Conservation (phyloP, 768 basidiomycete genomes). For the Trametes gibbosa region DNA sequence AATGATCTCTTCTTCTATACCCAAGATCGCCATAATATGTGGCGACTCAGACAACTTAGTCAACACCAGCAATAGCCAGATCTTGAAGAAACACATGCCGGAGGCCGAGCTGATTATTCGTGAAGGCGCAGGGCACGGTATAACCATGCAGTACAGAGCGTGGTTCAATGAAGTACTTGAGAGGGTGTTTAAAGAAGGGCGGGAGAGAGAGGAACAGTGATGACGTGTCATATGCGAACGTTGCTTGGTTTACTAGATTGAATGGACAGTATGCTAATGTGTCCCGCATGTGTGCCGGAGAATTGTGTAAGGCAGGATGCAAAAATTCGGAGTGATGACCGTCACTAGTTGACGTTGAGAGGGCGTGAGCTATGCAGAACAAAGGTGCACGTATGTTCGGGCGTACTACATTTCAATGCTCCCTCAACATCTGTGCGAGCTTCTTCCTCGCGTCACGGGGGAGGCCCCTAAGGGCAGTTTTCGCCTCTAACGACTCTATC, state of each 20-base stretch:
- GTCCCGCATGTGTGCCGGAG: neutral
- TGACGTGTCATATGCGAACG: neutral
- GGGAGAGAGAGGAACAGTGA: conserved; percentile 13
- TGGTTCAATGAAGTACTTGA: conserved; percentile 59
- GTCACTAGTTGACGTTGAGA: neutral
- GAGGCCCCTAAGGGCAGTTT: conserved; percentile 38
- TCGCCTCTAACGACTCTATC: conserved; percentile 44
- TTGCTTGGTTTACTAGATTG: neutral
- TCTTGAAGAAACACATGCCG: conserved; percentile 56
- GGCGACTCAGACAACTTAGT: conserved; percentile 68
- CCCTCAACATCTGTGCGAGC: conserved; percentile 38
- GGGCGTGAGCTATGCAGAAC: neutral
- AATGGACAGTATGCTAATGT: neutral
- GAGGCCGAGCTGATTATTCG: conserved; percentile 54
- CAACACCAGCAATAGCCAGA: conserved; percentile 44
- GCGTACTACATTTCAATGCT: conserved; percentile 22
- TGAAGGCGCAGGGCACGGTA: conserved; percentile 62
- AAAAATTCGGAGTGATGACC: neutral
- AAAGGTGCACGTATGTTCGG: neutral
- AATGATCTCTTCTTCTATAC: conserved; percentile 46
- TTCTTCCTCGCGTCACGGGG: conserved; percentile 36
- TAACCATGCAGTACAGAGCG: conserved; percentile 47
- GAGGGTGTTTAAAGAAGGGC: conserved; percentile 53
- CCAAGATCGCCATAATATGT: conserved; percentile 66
- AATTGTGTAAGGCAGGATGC: neutral